phyloP scores from a whole-genome alignment of 1,139 yeast genomes.

The Trichomonascaceae sp. region DNA sequence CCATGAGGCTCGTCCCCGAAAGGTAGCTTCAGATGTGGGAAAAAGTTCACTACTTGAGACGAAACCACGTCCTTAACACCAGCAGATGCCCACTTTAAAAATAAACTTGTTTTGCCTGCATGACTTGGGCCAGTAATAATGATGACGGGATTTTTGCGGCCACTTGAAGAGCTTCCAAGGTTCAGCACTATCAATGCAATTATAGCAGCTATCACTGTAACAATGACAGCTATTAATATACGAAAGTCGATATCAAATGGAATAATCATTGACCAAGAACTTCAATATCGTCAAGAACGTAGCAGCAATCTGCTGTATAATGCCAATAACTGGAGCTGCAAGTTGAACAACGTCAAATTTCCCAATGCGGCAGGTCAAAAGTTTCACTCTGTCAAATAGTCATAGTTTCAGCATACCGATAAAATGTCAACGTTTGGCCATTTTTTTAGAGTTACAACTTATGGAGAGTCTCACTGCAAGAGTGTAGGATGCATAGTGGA shows the following conservation, averaged over 20 bases:
- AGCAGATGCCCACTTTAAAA: conserved; percentile 25
- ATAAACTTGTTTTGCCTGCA: conserved; percentile 73
- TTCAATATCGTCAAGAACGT: not conserved
- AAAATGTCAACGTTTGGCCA: conserved; percentile 62
- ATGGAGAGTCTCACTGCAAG: conserved; percentile 96
- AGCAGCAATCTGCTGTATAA: not conserved
- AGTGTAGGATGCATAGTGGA: conserved; percentile 99
- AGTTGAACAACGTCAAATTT: not conserved
- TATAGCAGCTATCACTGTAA: not conserved
- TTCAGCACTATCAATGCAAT: not conserved
- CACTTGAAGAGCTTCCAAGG: not conserved
- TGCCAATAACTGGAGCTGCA: not conserved
- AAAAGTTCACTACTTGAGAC: conserved; percentile 41
- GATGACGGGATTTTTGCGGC: conserved; percentile 28
- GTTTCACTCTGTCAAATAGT: not conserved
- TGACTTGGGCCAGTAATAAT: conserved; percentile 66
- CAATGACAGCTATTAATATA: conserved; percentile 13
- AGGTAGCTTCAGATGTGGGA: conserved; percentile 35
- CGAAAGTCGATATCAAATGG: conserved; percentile 14
- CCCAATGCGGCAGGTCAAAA: not conserved
- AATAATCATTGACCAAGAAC: not conserved
- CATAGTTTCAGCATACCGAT: not conserved
- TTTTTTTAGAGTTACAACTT: conserved; percentile 66
- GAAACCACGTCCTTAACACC: conserved; percentile 30
- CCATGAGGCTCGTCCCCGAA: conserved; percentile 24